Evolutionary conservation across 192 early-diverging fungal genomes (phyloP), one percentile per base, ranked within the genome.

Genomic region (Coemansia sp.): DNA sequence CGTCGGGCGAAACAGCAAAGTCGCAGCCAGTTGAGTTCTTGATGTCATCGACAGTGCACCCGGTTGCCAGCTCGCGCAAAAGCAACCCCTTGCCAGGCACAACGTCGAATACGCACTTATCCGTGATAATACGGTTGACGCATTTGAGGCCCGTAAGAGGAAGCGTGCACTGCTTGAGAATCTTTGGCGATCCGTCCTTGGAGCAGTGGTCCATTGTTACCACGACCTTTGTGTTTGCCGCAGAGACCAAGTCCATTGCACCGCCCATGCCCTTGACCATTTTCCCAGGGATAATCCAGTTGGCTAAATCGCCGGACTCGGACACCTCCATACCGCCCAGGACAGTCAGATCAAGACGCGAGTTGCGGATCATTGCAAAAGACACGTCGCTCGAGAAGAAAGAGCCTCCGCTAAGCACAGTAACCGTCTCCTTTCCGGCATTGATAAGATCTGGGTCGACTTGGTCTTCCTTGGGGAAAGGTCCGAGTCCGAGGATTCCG

Each of bases 201-300:
- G 83, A 75, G 48, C 79, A 81, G 53, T 84, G 84, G 23, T 84
- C 86, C 82, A 85, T 86, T 4, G 89, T 90, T 6, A 92, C 89
- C 26, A 90, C 89, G 7, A 92, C 90, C 42, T 83, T 83, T 23
- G 89, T 88, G 46, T 73, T 67, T 1, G 79, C 77, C 15, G 84
- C 85, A 29, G 89, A 84, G 6, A 92, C 89, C n/a, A 92, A 66
- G 59, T 92, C 90, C 87, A 92, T 90, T 7, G 90, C 89, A 15
- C 90, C 89, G 29, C 90, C 90, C 86, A 85, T 87, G 65, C 90
- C 90, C 82, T 90, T 92, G 73, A 92, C 90, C 88, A 90, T 89
- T 71, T 89, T 92, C 18, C 86, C 85, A 9, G 90, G 90, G 30
- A 92, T 87, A 66, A 92, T 90, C 90, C 90, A 92, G 84, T 92